Base-by-base conservation (phyloP, 495 filamentous ascomycete genomes). In the Neurospora intermedia region DNA sequence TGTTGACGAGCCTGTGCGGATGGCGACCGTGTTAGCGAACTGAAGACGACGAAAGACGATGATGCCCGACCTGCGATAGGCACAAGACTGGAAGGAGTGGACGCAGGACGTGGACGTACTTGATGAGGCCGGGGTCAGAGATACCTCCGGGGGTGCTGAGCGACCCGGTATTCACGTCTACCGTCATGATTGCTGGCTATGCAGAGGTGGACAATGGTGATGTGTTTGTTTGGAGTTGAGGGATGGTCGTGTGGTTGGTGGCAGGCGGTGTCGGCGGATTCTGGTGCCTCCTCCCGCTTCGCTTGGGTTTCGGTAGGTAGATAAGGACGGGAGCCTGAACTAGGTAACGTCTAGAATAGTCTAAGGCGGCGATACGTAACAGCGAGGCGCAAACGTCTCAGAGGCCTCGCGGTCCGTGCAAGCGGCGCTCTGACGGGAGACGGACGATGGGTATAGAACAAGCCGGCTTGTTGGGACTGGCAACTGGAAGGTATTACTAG, bases 1-100 rank as follows among this genome's bases (percentile, higher is more conserved):
- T 97, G 87, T 99, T 99, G 78, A 99, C 96, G 75, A 98, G 90
- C 77, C 96, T 98, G 73, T 42, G 54, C 66, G 72, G 73, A 73
- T 73, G 72, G 73, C 69, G 73, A 72, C 54, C 71, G 72, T 74
- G 77, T 75, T 69, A 78, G 80, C 79, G 72, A 79, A 74, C 75
- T 73, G 75, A 70, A 39, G 11, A 66, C 20, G 75, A 66, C 70
- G 70, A 31, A 31, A 31, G 27, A 20, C 27, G 43, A 35, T 46
- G 71, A 42, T 77, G 72, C 76, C 76, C 74, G 72, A 76, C 69
- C 74, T 71, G 72, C 59, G n/a, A 31, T 35, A 45, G 31, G 23
- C 70, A 66, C 41, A 43, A 70, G 69, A 38, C 43, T 20, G 43
- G 31, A 66, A 45, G 71, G 59, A 20, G 71, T 40, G 35, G 45